Base-by-base conservation (phyloP, 2,329 filamentous ascomycete species). In the Cladosporium halotolerans region DNA sequence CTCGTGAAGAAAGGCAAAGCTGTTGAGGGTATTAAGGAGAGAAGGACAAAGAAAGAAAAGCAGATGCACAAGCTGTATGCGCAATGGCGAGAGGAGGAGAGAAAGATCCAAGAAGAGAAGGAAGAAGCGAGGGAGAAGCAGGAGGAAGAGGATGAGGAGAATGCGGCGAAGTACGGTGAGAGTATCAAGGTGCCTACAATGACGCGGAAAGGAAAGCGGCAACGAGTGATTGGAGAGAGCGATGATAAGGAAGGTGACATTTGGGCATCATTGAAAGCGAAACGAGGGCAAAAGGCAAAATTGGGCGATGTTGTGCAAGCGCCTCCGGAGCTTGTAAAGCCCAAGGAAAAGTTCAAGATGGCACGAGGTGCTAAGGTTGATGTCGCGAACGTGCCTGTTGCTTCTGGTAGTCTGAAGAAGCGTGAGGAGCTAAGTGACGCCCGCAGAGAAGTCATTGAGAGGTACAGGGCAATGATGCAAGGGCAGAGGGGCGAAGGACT, bases 11-110 rank as follows among this genome's bases (percentile, higher is more conserved):
- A 78, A 60, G 83, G 81, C 49, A 82, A 78, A 58, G 81, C 79
- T 48, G 79, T 83, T 6, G 71, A 80, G 33, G 82, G 86, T 0
- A 64, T 85, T 8, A 86, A 89, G 66, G 79, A 84, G 14, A 79
- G 81, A 58, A 78, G 82, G 48, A 96, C 91, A 5, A 86, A 85
- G 68, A 93, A 91, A 64, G 91, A 96, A 73, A 86, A 83, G 67
- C 85, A 86, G 60, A 85, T 96, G 55, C 76, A 78, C 47, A 76
- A 76, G 46, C 70, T 84, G 66, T 80, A 84, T 58, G 69, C 70
- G 8, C 74, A 78, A 18, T 84, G 82, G 81, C 75, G 89, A 59
- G 89, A 91, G 67, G 84, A 86, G 42, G 88, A 92, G 61, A 90
- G 87, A 79, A 50, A 84, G 84, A 60, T 80, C 85, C 91, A 71